Conservation (phyloP, 371 early-diverging fungal genomes). For the Thermomucor indicae-seudaticae region DNA sequence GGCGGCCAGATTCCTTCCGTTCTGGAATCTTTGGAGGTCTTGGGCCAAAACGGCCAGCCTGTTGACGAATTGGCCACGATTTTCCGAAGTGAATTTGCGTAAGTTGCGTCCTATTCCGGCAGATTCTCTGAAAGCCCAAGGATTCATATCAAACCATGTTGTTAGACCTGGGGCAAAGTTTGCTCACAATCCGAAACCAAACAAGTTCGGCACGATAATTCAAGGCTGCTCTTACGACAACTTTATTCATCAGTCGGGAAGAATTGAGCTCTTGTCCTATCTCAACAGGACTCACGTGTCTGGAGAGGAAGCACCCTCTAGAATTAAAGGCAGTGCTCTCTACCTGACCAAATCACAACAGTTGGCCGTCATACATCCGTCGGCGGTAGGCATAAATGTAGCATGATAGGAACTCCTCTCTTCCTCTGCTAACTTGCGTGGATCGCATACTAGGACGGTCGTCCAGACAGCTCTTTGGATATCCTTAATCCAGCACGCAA, state of each 20-base stretch:
- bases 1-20: constrained; percentile 17
- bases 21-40: constrained; percentile 28
- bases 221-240: constrained; percentile 27
- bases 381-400: constrained; percentile 9
- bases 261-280: constrained; percentile 20
- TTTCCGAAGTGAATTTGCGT: constrained; percentile 18
- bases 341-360: constrained; percentile 51
- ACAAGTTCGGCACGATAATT: constrained; percentile 24
- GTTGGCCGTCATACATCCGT: constrained; percentile 54
- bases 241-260: constrained; percentile 12
- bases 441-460: constrained; percentile 44
- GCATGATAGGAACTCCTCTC: background rate
- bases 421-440: too few species aligned
- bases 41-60: constrained; percentile 36
- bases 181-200: constrained; percentile 12
- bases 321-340: constrained; percentile 43
- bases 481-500: constrained; percentile 52
- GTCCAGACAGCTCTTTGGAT: constrained; percentile 60
- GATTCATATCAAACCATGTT: too few species aligned
- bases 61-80: constrained; percentile 23
- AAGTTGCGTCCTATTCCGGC: background rate
- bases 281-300: constrained; percentile 6
- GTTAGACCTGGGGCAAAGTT: constrained; percentile 15
- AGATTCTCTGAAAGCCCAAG: background rate
- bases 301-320: constrained; percentile 12